These are phyloP conservation scores for Heliocybe sulcata DNA, from an alignment of 1,284 basidiomycete genomes.

Conservation along the genomic window DNA sequence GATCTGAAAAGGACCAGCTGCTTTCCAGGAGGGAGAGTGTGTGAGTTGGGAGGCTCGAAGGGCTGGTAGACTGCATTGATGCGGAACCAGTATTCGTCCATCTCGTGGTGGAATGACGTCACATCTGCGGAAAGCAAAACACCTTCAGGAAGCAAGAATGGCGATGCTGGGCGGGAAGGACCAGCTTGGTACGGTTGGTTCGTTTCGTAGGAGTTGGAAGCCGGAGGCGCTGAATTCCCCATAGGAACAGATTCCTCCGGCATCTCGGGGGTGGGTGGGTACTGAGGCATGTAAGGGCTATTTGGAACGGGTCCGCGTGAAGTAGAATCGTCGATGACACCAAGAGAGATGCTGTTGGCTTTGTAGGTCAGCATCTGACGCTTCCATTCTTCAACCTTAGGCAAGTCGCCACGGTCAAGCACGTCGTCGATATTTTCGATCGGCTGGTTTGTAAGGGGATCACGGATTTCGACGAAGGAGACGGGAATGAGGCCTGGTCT, in stretches of 20 bases:
- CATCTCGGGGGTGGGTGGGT: slow-evolving; percentile 10
- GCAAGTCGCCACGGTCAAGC: slow-evolving; percentile 82
- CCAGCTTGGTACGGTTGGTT: slow-evolving; percentile 9
- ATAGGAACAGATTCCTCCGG: neutral
- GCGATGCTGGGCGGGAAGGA: slow-evolving; percentile 15
- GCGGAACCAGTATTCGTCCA: slow-evolving; percentile 97
- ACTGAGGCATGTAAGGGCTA: slow-evolving; percentile 31
- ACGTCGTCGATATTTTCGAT: slow-evolving; percentile 70
- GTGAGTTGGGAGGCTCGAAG: slow-evolving; percentile 48
- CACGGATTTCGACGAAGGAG: slow-evolving; percentile 93
- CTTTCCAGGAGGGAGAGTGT: slow-evolving; percentile 55
- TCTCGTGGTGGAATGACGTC: slow-evolving; percentile 94
- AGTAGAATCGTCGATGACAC: slow-evolving; percentile 72
- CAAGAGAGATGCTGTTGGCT: slow-evolving; percentile 91
- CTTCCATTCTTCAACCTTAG: slow-evolving; percentile 98
- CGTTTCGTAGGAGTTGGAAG: neutral
- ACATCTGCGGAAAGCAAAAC: slow-evolving; percentile 86
- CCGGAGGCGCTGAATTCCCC: neutral
- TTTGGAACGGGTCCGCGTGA: slow-evolving; percentile 33
- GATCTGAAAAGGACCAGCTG: slow-evolving; percentile 89
- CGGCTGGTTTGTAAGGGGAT: slow-evolving; percentile 79
- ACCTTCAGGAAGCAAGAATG: slow-evolving; percentile 65
- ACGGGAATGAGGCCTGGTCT: slow-evolving; percentile 96
- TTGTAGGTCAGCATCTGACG: slow-evolving; percentile 93
- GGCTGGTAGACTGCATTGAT: slow-evolving; percentile 87